These are phyloP conservation scores for Sordaria brevicollis DNA, from an alignment of 495 filamentous ascomycete genomes.

Conservation along the genomic window DNA sequence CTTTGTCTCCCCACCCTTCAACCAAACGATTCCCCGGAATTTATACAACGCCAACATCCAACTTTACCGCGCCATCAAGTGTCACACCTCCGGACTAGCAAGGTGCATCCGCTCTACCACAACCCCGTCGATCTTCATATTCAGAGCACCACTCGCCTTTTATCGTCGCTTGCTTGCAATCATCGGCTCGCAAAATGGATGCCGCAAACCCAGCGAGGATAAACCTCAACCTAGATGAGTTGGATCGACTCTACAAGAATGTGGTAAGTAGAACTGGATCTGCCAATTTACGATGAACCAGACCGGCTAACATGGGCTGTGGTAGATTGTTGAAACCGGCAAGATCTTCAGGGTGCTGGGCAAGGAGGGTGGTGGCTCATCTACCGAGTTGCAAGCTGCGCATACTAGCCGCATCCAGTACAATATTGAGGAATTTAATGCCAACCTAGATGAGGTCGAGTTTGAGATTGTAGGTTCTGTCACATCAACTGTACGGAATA, in stretches of 20 bases:
- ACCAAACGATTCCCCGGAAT: neutral
- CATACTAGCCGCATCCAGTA: constrained; percentile 27
- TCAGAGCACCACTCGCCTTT: neutral
- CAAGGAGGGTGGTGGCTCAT: constrained; percentile 27
- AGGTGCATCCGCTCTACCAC: neutral
- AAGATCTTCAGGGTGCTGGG: constrained; percentile 33
- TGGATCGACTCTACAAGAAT: constrained; percentile 37
- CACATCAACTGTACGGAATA: neutral
- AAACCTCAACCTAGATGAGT: constrained; percentile 19
- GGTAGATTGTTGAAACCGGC: constrained; percentile 40
- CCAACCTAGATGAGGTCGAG: constrained; percentile 41
- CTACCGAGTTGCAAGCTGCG: constrained; percentile 15
- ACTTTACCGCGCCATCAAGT: neutral
- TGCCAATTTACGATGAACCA: neutral
- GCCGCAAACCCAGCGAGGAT: constrained; percentile 19
- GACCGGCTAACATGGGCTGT: neutral
- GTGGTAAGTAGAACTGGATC: constrained; percentile 25
- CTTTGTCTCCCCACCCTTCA: neutral
- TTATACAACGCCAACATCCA: neutral
- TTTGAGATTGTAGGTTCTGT: constrained; percentile 36
- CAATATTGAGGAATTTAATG: constrained; percentile 34
- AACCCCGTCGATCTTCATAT: neutral
- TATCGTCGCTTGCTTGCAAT: neutral
- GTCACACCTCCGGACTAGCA: neutral
- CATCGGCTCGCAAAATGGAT: constrained; percentile 23